Evolutionary conservation across 2,329 filamentous ascomycete genomes (phyloP), one percentile per base, ranked within the genome.

Genomic region (Hortaea werneckii): DNA sequence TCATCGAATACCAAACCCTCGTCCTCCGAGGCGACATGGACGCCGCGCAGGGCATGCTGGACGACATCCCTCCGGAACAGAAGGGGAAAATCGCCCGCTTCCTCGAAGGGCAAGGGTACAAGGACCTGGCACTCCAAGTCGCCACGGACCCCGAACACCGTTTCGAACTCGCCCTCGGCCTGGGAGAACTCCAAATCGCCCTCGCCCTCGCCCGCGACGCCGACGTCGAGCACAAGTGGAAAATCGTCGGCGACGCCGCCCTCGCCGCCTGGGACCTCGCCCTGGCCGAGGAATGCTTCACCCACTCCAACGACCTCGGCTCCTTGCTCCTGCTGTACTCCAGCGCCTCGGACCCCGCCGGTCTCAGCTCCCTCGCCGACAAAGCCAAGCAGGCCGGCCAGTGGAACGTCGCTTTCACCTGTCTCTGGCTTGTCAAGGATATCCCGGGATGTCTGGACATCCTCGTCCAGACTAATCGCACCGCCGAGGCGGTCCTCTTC

Each of bases 71-170:
- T 0, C 72, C 81, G n/a, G 87, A 94, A 53, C 88, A 98, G 66
- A 85, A 95, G 67, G 95, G 95, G 75, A 96, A 96, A 73, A 94
- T 98, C 57, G 92, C 92, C 3, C 83, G 92, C 20, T 98, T 98
- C 76, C 75, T 98, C 44, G 92, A 96, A 67, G 92, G 92, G 2
- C 92, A 98, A 67, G 90, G 90, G 37, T 87, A 95, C 70, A 96
- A 96, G 69, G 90, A 96, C 58, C 77, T 95, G 54, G 92, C 92
- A 0, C 77, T 98, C 11, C 87, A 95, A 55, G 87, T 98, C 11
- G 89, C 92, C 7, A 95, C 90, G 0, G 92, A 98, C 58, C 76
- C 85, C 0, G 92, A 98, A 68, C 92, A 98, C 70, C 92, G 94
- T 63, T 96, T 98, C 59, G 92, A 98, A 50, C 78, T 98, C 20